Evolutionary conservation across 2,329 filamentous ascomycete species (phyloP).

Genomic region (Clarireedia paspali): DNA sequence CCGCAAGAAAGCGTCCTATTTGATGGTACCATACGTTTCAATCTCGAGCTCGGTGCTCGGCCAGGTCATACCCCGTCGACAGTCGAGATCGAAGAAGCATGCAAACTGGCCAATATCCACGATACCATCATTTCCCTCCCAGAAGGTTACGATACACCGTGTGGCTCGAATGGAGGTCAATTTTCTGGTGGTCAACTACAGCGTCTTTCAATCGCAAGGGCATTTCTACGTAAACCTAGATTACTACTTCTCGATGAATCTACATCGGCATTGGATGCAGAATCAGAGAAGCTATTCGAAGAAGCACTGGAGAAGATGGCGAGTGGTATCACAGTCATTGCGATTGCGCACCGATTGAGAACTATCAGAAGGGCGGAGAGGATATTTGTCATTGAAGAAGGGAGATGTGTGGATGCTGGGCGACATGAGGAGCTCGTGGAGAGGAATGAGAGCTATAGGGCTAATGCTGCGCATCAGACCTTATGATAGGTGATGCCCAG

Average conservation of each 20-base stretch:
- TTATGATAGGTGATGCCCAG: background rate
- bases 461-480: constrained; percentile 32
- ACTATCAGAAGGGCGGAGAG: constrained; percentile 49
- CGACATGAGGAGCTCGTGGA: constrained; percentile 47
- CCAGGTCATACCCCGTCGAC: constrained; percentile 47
- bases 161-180: constrained; percentile 62
- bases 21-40: constrained; percentile 48
- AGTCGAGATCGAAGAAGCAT: constrained; percentile 59
- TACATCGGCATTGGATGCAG: constrained; percentile 68
- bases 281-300: constrained; percentile 59
- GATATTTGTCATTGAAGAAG: constrained; percentile 50
- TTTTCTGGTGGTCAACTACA: constrained; percentile 76
- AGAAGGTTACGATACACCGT: constrained; percentile 56
- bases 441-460: constrained; percentile 40
- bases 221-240: constrained; percentile 62
- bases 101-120: constrained; percentile 56
- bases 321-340: constrained; percentile 46
- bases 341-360: constrained; percentile 49
- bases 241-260: constrained; percentile 75
- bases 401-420: constrained; percentile 43
- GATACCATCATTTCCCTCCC: constrained; percentile 57
- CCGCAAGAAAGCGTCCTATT: constrained; percentile 53
- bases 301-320: constrained; percentile 54
- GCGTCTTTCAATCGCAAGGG: constrained; percentile 68
- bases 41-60: constrained; percentile 45